A percentile compares a stretch with the other conserved stretches of the same genome.
Conservation (phyloP, 371 early-diverging fungal genomes). For the Mucor indicus region DNA sequence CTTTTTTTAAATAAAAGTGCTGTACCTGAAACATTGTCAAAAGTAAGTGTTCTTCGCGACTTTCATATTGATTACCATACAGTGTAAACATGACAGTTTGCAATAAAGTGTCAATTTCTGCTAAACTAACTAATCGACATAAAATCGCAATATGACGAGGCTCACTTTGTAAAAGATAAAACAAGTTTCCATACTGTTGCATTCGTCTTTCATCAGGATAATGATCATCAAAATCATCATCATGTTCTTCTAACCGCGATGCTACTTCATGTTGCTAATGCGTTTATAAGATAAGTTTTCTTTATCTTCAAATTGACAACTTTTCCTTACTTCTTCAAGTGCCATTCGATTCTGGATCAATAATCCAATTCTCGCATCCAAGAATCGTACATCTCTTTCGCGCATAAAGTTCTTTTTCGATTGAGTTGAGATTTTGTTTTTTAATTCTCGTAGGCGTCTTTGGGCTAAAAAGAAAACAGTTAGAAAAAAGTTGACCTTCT, state of each 20-base stretch:
- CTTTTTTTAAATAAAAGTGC: background rate
- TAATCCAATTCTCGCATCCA: constrained; percentile 92
- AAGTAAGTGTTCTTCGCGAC: constrained; percentile 91
- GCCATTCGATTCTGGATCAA: constrained; percentile 94
- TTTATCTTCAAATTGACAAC: background rate
- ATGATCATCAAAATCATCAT: constrained; percentile 71
- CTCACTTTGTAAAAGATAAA: constrained; percentile 90
- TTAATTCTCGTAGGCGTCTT: constrained; percentile 79
- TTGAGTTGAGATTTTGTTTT: constrained; percentile 85
- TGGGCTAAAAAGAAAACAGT: constrained; percentile 58
- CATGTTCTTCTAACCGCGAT: constrained; percentile 68
- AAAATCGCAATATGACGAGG: constrained; percentile 92
- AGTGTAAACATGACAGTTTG: constrained; percentile 96
- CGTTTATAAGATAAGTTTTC: background rate
- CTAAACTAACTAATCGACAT: constrained; percentile 79
- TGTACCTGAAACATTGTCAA: constrained; percentile 93
- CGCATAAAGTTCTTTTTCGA: constrained; percentile 94
- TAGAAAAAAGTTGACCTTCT: background rate
- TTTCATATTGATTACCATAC: constrained; percentile 95
- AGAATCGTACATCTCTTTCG: constrained; percentile 91
- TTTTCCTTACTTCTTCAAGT: constrained; percentile 62
- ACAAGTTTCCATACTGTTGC: constrained; percentile 89
- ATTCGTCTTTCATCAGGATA: constrained; percentile 60
- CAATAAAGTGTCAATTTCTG: constrained; percentile 90
- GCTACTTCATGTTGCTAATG: constrained; percentile 81